Percentiles rank a stretch among this genome's conserved stretches.
phyloP scores from a whole-genome alignment of 2,329 filamentous ascomycete species.

The Cladophialophora bantiana region DNA sequence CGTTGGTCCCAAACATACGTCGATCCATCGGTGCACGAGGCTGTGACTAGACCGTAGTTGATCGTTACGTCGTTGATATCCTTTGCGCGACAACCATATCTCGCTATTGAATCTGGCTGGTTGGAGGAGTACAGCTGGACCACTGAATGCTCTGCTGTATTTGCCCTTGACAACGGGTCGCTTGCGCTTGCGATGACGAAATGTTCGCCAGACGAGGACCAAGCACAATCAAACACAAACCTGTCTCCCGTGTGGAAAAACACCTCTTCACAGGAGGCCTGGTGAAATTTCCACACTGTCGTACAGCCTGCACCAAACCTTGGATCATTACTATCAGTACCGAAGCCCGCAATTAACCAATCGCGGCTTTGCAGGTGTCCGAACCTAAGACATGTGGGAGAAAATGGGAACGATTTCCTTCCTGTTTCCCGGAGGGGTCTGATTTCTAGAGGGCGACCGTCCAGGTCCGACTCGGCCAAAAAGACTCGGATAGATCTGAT shows the following conservation, averaged over 20 bases:
- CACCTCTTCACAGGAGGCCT: slow-evolving; percentile 46
- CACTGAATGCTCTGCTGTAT: slow-evolving; percentile 52
- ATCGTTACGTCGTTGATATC: slow-evolving; percentile 69
- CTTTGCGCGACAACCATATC: slow-evolving; percentile 63
- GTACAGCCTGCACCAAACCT: slow-evolving; percentile 58
- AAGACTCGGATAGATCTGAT: slow-evolving; percentile 46
- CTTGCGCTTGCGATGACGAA: slow-evolving; percentile 61
- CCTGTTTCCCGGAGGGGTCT: slow-evolving; percentile 42
- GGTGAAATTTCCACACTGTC: slow-evolving; percentile 60
- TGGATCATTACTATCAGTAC: slow-evolving; percentile 45
- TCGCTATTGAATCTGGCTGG: slow-evolving; percentile 47
- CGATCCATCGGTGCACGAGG: slow-evolving; percentile 65
- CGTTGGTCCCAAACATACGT: slow-evolving; percentile 69
- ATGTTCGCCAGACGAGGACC: slow-evolving; percentile 58
- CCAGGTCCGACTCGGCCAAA: slow-evolving; percentile 41
- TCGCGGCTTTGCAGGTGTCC: slow-evolving; percentile 50
- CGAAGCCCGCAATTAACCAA: slow-evolving; percentile 63
- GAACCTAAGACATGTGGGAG: slow-evolving; percentile 58
- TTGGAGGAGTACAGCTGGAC: slow-evolving; percentile 61
- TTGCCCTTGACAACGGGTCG: slow-evolving; percentile 38
- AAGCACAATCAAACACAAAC: slow-evolving; percentile 66
- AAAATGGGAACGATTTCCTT: slow-evolving; percentile 41
- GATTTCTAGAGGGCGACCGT: background rate
- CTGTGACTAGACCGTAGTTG: slow-evolving; percentile 61
- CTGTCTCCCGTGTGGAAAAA: slow-evolving; percentile 56